These are phyloP conservation scores for Cercospora janseana DNA, from an alignment of 2,329 filamentous ascomycete genomes.

Conservation along the genomic window DNA sequence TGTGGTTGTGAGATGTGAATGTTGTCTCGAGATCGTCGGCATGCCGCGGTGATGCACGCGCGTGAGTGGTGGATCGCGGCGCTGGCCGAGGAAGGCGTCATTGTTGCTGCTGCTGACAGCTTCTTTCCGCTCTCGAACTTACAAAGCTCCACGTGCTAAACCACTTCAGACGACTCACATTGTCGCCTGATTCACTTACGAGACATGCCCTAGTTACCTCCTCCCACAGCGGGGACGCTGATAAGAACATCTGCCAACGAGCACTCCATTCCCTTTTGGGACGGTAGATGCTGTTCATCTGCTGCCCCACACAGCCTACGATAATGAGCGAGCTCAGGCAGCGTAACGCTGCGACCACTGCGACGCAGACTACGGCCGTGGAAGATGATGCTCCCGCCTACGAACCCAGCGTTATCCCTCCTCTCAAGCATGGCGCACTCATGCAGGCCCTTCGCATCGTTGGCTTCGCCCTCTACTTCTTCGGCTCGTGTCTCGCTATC, in stretches of 20 bases:
- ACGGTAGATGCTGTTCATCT: background rate
- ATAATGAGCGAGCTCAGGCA: conserved; percentile 28
- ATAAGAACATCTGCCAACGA: conserved; percentile 3
- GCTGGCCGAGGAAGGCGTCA: conserved; percentile 6
- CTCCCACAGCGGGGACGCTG: conserved; percentile 11
- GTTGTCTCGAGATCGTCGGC: background rate
- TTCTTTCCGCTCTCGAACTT: conserved; percentile 1
- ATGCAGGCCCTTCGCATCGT: conserved; percentile 47
- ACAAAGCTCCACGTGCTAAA: conserved; percentile 8
- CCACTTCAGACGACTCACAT: conserved; percentile 4
- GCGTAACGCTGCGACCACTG: conserved; percentile 24
- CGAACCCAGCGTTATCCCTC: conserved; percentile 7
- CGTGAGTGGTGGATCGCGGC: background rate
- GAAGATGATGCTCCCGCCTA: background rate
- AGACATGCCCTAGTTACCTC: conserved; percentile 10
- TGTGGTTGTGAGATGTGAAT: background rate
- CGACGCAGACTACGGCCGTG: conserved; percentile 1
- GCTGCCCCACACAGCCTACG: background rate
- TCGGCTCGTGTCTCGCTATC: conserved; percentile 45
- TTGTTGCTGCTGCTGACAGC: conserved; percentile 12
- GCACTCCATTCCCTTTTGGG: background rate
- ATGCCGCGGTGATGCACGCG: background rate
- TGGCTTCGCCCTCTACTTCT: conserved; percentile 48
- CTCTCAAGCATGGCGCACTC: conserved; percentile 43
- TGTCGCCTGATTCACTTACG: conserved; percentile 14